These are phyloP conservation scores for Coemansia sp. DNA, from an alignment of 192 early-diverging fungal genomes.

Conservation along the genomic window DNA sequence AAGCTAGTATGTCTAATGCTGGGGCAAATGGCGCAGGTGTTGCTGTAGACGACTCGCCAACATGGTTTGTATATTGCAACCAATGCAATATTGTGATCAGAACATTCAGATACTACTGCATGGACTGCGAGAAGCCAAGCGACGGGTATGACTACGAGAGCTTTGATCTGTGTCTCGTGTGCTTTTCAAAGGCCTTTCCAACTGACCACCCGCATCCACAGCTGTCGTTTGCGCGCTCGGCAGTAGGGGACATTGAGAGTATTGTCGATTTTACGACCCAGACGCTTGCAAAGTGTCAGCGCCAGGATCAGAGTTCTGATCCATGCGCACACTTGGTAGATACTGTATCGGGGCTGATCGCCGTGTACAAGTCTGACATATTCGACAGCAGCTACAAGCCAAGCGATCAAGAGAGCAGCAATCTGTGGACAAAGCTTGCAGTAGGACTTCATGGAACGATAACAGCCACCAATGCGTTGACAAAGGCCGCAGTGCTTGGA, in stretches of 20 bases:
- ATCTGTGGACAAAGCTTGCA: slow-evolving; percentile 38
- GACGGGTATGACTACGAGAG: slow-evolving; percentile 67
- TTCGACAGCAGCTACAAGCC: slow-evolving; percentile 27
- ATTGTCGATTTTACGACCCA: slow-evolving; percentile 37
- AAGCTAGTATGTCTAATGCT: neutral
- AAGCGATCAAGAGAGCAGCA: neutral
- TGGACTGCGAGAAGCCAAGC: slow-evolving; percentile 71
- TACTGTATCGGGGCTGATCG: slow-evolving; percentile 14
- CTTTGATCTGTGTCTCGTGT: slow-evolving; percentile 73
- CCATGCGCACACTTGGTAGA: slow-evolving; percentile 9
- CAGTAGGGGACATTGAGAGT: slow-evolving; percentile 35
- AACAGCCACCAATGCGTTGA: slow-evolving; percentile 14
- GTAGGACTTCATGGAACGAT: slow-evolving; percentile 49
- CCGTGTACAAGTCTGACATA: slow-evolving; percentile 36
- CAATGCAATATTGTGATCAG: slow-evolving; percentile 76
- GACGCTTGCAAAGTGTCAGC: slow-evolving; percentile 21
- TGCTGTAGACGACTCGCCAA: slow-evolving; percentile 41
- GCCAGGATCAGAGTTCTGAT: neutral
- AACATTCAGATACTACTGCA: slow-evolving; percentile 82
- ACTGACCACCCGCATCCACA: slow-evolving; percentile 73
- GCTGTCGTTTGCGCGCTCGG: slow-evolving; percentile 70
- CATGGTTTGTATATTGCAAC: slow-evolving; percentile 75
- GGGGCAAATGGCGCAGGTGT: neutral
- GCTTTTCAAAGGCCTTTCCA: slow-evolving; percentile 71
- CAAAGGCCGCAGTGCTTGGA: slow-evolving; percentile 21